Evolutionary conservation across 164 flowering plant genomes (phyloP).

Genomic region (Nelumbo lutea): DNA sequence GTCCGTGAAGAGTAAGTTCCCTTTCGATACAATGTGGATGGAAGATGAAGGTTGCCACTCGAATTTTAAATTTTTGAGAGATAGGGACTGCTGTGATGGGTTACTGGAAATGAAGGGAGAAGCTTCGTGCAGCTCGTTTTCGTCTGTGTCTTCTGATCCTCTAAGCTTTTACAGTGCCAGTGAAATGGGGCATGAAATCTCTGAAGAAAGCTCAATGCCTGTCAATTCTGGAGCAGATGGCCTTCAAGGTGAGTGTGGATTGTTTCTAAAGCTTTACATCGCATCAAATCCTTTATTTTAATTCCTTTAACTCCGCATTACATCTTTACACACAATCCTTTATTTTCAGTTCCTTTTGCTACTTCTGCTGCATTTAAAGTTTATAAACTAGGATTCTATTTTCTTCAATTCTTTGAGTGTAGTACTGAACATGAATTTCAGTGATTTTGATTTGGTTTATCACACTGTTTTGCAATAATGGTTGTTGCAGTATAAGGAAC

Average conservation of each 20-base stretch:
- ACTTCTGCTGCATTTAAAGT: no score
- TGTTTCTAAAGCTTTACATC: neutral
- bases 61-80: slow-evolving; percentile 11
- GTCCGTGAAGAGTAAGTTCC: slow-evolving; percentile 46
- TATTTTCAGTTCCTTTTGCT: no score
- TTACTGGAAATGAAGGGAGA: slow-evolving; percentile 37
- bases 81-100: slow-evolving; percentile 13
- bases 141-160: slow-evolving; percentile 26
- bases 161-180: slow-evolving; percentile 1
- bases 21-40: slow-evolving; percentile 43
- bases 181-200: slow-evolving; percentile 9
- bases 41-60: slow-evolving; percentile 11
- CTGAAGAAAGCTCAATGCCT: slow-evolving; percentile 17
- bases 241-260: slow-evolving; percentile 15
- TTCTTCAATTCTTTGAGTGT: neutral
- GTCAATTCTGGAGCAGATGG: slow-evolving; percentile 8
- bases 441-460: neutral
- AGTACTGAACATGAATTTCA: neutral
- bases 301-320: no score
- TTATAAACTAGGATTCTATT: neutral
- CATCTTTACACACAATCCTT: no score
- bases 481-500: neutral
- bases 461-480: neutral
- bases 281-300: no score
- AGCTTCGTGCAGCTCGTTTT: slow-evolving; percentile 42